Percentiles rank a stretch among this genome's conserved stretches.
Evolutionary conservation across 2,329 filamentous ascomycete genomes (phyloP).

Genomic region (Pyrenochaeta sp.): DNA sequence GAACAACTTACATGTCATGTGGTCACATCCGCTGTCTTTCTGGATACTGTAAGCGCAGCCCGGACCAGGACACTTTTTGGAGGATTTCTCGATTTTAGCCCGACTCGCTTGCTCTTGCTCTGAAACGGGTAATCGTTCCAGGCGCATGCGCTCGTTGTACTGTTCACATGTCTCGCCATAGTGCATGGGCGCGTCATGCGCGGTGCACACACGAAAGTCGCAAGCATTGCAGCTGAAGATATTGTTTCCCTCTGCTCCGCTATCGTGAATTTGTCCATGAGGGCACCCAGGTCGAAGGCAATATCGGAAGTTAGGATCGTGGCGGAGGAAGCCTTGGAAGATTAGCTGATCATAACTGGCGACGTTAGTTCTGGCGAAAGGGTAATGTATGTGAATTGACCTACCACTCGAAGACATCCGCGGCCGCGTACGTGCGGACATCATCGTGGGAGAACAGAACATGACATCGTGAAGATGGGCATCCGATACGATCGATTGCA

Average conservation of each 20-base stretch:
- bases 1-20: slow-evolving; percentile 36
- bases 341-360: neutral
- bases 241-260: slow-evolving; percentile 49
- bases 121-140: neutral
- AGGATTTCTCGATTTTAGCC: slow-evolving; percentile 39
- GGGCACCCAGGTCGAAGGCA: slow-evolving; percentile 57
- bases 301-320: slow-evolving; percentile 54
- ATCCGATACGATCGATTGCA: neutral
- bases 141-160: slow-evolving; percentile 40
- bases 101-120: slow-evolving; percentile 31
- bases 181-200: slow-evolving; percentile 46
- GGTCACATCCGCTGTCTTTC: slow-evolving; percentile 50
- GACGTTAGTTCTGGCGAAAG: neutral
- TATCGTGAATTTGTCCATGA: slow-evolving; percentile 62
- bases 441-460: neutral
- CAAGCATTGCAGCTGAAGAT: slow-evolving; percentile 48
- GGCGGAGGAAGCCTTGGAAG: neutral
- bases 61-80: slow-evolving; percentile 19
- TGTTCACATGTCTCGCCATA: slow-evolving; percentile 45
- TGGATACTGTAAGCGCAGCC: slow-evolving; percentile 46
- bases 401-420: neutral
- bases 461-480: neutral
- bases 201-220: slow-evolving; percentile 44
- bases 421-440: neutral
- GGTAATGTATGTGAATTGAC: slow-evolving; percentile 32